Base-by-base conservation (phyloP, 169 alveolate species). In the Eimeria tenella region DNA sequence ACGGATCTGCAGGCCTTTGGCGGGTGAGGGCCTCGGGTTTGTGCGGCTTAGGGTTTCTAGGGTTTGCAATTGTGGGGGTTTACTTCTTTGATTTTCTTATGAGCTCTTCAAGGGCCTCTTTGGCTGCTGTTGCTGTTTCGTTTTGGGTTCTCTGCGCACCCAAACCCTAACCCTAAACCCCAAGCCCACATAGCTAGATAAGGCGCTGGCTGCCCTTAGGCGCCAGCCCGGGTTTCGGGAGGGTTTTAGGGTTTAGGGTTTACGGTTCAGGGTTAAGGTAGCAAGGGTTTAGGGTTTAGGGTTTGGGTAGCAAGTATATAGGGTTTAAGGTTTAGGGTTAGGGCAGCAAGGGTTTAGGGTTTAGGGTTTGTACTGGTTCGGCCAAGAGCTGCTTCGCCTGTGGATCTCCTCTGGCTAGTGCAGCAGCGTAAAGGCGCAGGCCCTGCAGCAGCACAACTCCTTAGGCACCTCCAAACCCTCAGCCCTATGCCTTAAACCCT, bases 371-470 rank as follows among this genome's bases (percentile, higher is more conserved):
- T 71, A 25, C 55, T 6, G 17, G 23, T 21, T 71, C 82, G 19
- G 82, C 23, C 53, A 71, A 13, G 53, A 71, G 82, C 52, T 21
- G 23, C 82, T 71, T 71, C 55, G 82, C 82, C 7, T 71, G n/a
- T 4, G 82, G 53, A 13, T 71, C 82, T 21, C 82, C 82, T 21
- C 82, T 25, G 13, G 82, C 7, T 15, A 71, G 82, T 5, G 82
- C 82, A 71, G 82, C 82, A 11, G 53, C 82, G 82, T 71, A 71
- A 5, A 21, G 82, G 55, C 82, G 82, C 82, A 71, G 82, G n/a
- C 23, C 55, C 82, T 71, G 82, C 82, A 31, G 17, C 82, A 21
- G 7, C 49, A 31, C 42, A 31, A 31, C 42, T 31, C 42, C 42
- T 31, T 31, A 31, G 42, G 42, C 8, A 62, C 11, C 21, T 7